A percentile compares a stretch with the other conserved stretches of the same genome.
Evolutionary conservation across 129 eudicot genomes (phyloP).

Genomic region (Saussurea involucrata): DNA sequence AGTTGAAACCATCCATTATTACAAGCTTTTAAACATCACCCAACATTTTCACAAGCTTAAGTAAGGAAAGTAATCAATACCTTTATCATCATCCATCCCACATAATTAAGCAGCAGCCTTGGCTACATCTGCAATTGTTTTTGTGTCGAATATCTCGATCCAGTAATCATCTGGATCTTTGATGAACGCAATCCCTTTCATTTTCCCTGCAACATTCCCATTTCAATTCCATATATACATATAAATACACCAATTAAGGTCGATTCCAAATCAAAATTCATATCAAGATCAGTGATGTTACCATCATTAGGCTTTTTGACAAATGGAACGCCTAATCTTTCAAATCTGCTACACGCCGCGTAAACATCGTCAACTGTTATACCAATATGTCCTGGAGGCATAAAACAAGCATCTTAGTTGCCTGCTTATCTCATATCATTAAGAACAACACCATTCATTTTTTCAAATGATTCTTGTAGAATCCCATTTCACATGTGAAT

Average conservation of each 20-base stretch:
- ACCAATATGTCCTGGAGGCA: slow-evolving; percentile 86
- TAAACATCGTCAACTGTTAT: slow-evolving; percentile 86
- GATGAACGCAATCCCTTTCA: slow-evolving; percentile 83
- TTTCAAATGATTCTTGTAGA: background rate
- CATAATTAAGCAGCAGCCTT: slow-evolving; percentile 39
- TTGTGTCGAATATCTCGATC: slow-evolving; percentile 88
- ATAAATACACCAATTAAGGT: background rate
- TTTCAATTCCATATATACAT: background rate
- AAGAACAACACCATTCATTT: background rate
- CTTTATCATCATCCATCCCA: background rate
- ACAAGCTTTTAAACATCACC: background rate
- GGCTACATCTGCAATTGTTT: slow-evolving; percentile 42
- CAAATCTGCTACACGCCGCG: slow-evolving; percentile 87
- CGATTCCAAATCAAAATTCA: background rate
- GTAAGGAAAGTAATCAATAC: too few relatives aligned
- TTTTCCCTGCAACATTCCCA: slow-evolving; percentile 53
- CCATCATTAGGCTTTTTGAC: slow-evolving; percentile 97
- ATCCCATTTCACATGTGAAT: background rate
- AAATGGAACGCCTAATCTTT: slow-evolving; percentile 58
- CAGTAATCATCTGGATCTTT: slow-evolving; percentile 99
- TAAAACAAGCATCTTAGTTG: slow-evolving; percentile 1
- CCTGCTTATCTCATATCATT: background rate
- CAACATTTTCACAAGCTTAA: background rate
- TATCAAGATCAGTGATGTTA: slow-evolving; percentile 14
- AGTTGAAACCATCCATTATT: background rate